Conservation (phyloP, 495 filamentous ascomycete genomes). For the Hypoxylon intermedium region DNA sequence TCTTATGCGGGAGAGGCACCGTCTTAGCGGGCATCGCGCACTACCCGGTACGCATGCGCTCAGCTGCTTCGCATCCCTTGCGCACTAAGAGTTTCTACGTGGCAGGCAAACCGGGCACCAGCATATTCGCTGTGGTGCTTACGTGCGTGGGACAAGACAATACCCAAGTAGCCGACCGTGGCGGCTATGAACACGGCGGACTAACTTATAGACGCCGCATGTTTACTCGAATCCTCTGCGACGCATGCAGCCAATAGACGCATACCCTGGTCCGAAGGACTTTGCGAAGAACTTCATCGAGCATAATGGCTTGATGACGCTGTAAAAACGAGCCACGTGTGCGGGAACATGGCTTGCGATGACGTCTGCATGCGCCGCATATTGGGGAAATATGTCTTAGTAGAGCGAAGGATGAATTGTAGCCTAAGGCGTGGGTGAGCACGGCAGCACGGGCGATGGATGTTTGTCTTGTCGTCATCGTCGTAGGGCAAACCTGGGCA, state of each 20-base stretch:
- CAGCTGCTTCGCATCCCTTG: conserved; percentile 1
- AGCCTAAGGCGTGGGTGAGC: not conserved
- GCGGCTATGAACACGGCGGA: conserved; percentile 7
- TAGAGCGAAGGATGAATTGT: not conserved
- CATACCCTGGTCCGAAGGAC: conserved; percentile 1
- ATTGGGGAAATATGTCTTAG: too few species aligned
- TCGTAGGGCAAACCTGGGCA: not conserved
- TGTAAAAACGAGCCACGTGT: too few species aligned
- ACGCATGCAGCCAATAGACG: conserved; percentile 3
- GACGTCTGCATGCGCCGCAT: too few species aligned
- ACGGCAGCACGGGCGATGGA: not conserved
- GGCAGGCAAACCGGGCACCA: conserved; percentile 19
- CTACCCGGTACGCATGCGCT: not conserved
- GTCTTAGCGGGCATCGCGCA: conserved; percentile 7
- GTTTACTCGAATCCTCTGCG: conserved; percentile 2
- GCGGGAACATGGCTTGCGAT: too few species aligned
- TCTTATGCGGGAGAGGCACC: conserved; percentile 12
- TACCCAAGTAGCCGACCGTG: conserved; percentile 1
- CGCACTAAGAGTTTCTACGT: conserved; percentile 16
- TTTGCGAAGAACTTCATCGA: too few species aligned
- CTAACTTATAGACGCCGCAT: not conserved
- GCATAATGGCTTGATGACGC: too few species aligned
- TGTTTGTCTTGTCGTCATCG: not conserved
- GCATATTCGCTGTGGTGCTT: conserved; percentile 4
- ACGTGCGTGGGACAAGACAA: conserved; percentile 15